These are phyloP conservation scores for Neurospora terricola DNA, from an alignment of 495 filamentous ascomycete species.

Conservation along the genomic window DNA sequence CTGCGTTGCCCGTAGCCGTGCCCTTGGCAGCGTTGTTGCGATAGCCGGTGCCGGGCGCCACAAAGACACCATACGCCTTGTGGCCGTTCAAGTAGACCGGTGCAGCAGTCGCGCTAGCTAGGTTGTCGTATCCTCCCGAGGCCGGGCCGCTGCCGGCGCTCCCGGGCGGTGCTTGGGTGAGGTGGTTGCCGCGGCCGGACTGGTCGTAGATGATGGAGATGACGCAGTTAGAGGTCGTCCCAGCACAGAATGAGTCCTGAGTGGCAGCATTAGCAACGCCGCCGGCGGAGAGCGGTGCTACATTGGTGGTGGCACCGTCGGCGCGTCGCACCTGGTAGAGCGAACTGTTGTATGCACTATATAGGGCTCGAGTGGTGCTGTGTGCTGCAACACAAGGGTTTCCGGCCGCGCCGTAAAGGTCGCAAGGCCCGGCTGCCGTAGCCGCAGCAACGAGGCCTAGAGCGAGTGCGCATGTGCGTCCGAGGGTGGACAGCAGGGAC, in stretches of 20 bases:
- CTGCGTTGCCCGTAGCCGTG: conserved; percentile 40
- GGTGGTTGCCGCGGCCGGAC: conserved; percentile 46
- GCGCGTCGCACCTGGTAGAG: conserved; percentile 48
- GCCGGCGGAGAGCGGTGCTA: conserved; percentile 39
- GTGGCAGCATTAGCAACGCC: conserved; percentile 43
- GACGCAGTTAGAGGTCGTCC: conserved; percentile 47
- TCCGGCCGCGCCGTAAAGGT: background rate
- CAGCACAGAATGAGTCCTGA: conserved; percentile 47
- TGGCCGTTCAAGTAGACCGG: conserved; percentile 48
- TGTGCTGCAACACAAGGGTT: background rate
- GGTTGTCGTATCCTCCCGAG: conserved; percentile 43
- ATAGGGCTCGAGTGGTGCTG: conserved; percentile 20
- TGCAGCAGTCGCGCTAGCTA: conserved; percentile 45
- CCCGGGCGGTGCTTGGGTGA: conserved; percentile 45
- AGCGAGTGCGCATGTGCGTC: background rate
- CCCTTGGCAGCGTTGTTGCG: conserved; percentile 39
- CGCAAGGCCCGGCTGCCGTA: background rate
- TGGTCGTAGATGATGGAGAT: conserved; percentile 53
- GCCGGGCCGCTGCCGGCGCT: conserved; percentile 40
- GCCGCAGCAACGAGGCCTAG: background rate
- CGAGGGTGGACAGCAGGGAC: background rate
- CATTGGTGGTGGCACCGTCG: conserved; percentile 35
- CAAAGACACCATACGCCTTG: conserved; percentile 50
- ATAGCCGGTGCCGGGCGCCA: conserved; percentile 23
- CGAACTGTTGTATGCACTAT: conserved; percentile 36